Conservation (phyloP, 192 early-diverging fungal genomes). For the Entomortierella parvispora region DNA sequence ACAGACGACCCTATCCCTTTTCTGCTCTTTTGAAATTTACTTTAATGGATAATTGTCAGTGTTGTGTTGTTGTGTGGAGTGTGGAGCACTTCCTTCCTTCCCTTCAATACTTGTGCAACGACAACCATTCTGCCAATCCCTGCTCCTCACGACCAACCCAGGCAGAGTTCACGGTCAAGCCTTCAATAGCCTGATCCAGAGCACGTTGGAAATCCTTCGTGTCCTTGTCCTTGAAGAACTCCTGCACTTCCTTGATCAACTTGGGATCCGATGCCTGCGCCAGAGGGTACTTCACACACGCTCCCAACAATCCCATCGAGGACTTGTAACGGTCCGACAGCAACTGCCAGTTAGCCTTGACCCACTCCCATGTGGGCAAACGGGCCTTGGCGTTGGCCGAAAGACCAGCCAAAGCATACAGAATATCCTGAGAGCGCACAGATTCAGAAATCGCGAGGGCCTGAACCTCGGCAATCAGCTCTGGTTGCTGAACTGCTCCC, state of each 20-base stretch:
- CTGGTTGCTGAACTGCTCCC: conserved; percentile 65
- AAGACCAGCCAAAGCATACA: conserved; percentile 57
- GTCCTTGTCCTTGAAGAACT: conserved; percentile 74
- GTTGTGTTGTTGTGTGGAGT: background rate
- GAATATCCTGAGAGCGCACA: conserved; percentile 80
- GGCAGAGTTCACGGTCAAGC: conserved; percentile 66
- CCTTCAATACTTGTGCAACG: conserved; percentile 33
- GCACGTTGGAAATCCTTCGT: conserved; percentile 72
- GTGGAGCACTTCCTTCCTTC: background rate
- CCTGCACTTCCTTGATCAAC: conserved; percentile 68
- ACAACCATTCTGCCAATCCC: conserved; percentile 61
- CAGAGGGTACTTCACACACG: conserved; percentile 48
- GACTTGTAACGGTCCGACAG: conserved; percentile 54
- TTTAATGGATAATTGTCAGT: too few species aligned
- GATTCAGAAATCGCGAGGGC: conserved; percentile 69
- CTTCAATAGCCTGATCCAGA: conserved; percentile 80
- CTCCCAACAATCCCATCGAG: conserved; percentile 59
- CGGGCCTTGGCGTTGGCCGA: conserved; percentile 64
- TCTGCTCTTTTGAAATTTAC: too few species aligned
- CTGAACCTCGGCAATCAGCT: conserved; percentile 69
- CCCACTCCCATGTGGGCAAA: conserved; percentile 72
- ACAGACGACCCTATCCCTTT: too few species aligned
- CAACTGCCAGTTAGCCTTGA: conserved; percentile 66
- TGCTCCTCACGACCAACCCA: conserved; percentile 66
- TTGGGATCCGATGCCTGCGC: conserved; percentile 50